Evolutionary conservation across 2,329 filamentous ascomycete species (phyloP).

Genomic region (Phialophora tarda): DNA sequence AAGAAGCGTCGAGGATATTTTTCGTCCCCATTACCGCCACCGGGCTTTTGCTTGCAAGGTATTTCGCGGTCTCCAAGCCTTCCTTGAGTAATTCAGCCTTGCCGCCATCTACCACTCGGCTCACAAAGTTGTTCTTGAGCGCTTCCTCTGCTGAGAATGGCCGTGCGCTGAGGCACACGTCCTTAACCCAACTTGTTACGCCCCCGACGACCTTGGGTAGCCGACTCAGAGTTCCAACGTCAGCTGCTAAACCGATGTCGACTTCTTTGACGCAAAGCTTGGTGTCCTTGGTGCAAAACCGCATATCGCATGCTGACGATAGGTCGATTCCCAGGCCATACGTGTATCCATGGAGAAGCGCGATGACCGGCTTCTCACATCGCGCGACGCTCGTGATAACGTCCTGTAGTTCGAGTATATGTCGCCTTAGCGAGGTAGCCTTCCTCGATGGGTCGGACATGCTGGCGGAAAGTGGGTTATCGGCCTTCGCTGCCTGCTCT

Average conservation of each 20-base stretch:
- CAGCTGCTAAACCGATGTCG: conserved; percentile 57
- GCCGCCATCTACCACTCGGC: conserved; percentile 44
- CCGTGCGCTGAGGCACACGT: conserved; percentile 53
- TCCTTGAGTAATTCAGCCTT: conserved; percentile 68
- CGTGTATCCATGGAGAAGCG: conserved; percentile 76
- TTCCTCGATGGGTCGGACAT: conserved; percentile 66
- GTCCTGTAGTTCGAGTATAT: conserved; percentile 80
- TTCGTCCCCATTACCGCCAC: conserved; percentile 88
- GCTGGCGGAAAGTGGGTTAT: conserved; percentile 49
- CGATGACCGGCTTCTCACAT: conserved; percentile 91
- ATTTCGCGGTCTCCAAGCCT: conserved; percentile 66
- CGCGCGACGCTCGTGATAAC: conserved; percentile 77
- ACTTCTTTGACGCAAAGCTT: conserved; percentile 56
- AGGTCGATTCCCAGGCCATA: conserved; percentile 78
- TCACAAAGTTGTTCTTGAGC: conserved; percentile 52
- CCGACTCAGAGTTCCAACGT: conserved; percentile 55
- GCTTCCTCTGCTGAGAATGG: conserved; percentile 54
- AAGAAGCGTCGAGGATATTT: conserved; percentile 79
- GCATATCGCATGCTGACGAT: conserved; percentile 51
- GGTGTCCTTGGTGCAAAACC: conserved; percentile 47
- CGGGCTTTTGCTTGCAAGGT: conserved; percentile 81
- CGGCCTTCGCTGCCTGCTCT: conserved; percentile 65
- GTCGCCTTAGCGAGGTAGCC: conserved; percentile 66
- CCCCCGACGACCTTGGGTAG: conserved; percentile 55
- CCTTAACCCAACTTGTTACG: conserved; percentile 55